Conservation (phyloP, 2,329 filamentous ascomycete species). For the Aspergillus melleus region DNA sequence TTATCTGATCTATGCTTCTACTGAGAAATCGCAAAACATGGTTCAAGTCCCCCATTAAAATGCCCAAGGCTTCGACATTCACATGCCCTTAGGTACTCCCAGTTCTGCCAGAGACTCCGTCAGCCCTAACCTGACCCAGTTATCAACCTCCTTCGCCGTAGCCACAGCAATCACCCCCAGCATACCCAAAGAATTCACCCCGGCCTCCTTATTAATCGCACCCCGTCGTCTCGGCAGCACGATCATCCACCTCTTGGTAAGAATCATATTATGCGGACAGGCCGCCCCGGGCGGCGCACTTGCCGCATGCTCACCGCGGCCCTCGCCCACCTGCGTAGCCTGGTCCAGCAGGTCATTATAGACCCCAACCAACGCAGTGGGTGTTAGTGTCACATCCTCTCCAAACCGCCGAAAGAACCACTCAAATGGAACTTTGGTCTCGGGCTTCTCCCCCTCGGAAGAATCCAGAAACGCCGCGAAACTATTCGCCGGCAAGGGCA, state of each 20-base stretch:
- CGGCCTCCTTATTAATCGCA: not conserved
- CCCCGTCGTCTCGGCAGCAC: not conserved
- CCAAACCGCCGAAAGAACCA: not conserved
- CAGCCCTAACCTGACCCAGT: not conserved
- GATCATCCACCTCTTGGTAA: not conserved
- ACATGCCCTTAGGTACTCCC: not conserved
- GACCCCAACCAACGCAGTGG: not conserved
- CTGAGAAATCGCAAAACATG: too few relatives aligned
- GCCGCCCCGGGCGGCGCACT: not conserved
- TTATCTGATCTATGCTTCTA: too few relatives aligned
- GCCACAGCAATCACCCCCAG: not conserved
- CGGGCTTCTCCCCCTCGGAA: not conserved
- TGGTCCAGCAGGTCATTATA: not conserved
- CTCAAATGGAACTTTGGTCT: not conserved
- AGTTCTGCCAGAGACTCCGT: not conserved
- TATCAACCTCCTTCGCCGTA: not conserved
- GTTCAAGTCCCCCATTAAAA: too few relatives aligned
- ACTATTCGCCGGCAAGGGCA: not conserved
- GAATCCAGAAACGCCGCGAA: conserved; percentile 2
- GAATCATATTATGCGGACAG: not conserved
- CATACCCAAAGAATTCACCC: conserved; percentile 2
- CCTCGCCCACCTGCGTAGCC: not conserved
- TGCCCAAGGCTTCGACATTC: not conserved
- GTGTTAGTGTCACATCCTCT: not conserved
- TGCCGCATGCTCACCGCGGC: not conserved